Conservation (phyloP, 2,329 filamentous ascomycete genomes). For the Scedosporium dehoogii region DNA sequence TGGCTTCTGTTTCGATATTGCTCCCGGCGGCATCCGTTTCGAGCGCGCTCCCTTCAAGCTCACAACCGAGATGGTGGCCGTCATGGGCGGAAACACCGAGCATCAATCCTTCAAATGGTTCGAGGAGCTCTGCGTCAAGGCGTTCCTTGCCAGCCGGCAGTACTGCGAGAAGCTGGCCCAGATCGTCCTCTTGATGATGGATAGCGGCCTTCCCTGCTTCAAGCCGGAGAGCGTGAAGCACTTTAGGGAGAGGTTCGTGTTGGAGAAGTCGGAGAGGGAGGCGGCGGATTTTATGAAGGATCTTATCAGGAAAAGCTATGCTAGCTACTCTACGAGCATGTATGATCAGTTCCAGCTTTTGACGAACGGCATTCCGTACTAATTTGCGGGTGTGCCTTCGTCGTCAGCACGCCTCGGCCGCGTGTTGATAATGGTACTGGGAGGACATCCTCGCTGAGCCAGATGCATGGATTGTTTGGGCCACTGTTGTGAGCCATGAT, state of each 20-base stretch:
- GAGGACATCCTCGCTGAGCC: no score
- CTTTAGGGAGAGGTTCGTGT: conserved; percentile 84
- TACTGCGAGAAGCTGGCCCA: conserved; percentile 84
- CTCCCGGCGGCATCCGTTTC: conserved; percentile 92
- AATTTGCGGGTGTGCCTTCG: conserved; percentile 13
- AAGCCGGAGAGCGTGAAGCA: conserved; percentile 91
- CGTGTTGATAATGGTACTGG: no score
- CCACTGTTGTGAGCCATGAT: no score
- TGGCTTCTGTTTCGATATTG: conserved; percentile 98
- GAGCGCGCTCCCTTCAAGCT: conserved; percentile 98
- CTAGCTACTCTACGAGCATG: conserved; percentile 82
- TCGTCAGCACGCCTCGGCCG: no score
- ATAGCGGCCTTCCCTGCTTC: conserved; percentile 93
- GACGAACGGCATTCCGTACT: conserved; percentile 96
- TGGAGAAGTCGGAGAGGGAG: conserved; percentile 85
- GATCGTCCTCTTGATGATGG: conserved; percentile 90
- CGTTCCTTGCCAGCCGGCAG: conserved; percentile 79
- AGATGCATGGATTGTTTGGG: no score
- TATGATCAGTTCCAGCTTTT: conserved; percentile 98
- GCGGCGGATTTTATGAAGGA: conserved; percentile 91
- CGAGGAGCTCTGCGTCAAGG: conserved; percentile 91
- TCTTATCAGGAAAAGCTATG: conserved; percentile 80
- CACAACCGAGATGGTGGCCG: conserved; percentile 94
- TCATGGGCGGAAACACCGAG: conserved; percentile 83
- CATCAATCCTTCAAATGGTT: conserved; percentile 92